Evolutionary conservation across 2,329 filamentous ascomycete genomes (phyloP), one percentile per base, ranked within the genome.

Genomic region (Ophiocordyceps camponoti-floridani): DNA sequence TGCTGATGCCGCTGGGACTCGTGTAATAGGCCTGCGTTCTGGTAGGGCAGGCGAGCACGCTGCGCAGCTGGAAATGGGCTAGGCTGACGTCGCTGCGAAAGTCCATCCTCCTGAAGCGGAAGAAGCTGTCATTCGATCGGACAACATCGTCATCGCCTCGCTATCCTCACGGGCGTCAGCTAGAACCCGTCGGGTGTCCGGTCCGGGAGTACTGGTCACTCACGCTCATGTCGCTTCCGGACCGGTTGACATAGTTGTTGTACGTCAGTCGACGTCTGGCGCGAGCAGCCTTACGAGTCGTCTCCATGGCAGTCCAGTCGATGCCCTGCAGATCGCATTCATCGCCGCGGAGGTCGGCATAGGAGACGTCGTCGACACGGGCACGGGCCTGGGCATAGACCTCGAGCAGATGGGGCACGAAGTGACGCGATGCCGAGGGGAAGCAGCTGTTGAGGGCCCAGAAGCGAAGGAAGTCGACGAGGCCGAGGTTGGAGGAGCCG

Each of bases 51-150:
- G 73, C 73, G 18, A 82, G 59, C 14, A 79, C 63, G 51, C 78
- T 79, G 40, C 78, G 73, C 12, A 82, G 63, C 54, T 82, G 78
- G 48, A 81, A 82, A 58, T 82, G 78, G n/a, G 73, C 64, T 16
- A 81, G 58, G 48, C 68, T 63, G 23, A 76, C 62, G 43, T 75
- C 64, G 18, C 63, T 64, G 41, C 68, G 64, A 40, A 79, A 63
- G 48, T 72, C 65, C 67, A 77, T 77, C 37, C 62, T 66, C 38
- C 65, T 66, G 53, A 79, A 82, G 43, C 67, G 66, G 53, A 79
- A 79, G 54, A 70, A 79, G 50, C 60, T 70, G 16, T 70, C 65
- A 1, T 52, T 58, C 12, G 60, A 56, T 0, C 62, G 61, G 5
- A 72, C 54, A 28, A 14, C 48, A 42, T 43, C 50, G 46, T 19